phyloP scores from a whole-genome alignment of 2,329 filamentous ascomycete species.

The Scorias spongiosa region DNA sequence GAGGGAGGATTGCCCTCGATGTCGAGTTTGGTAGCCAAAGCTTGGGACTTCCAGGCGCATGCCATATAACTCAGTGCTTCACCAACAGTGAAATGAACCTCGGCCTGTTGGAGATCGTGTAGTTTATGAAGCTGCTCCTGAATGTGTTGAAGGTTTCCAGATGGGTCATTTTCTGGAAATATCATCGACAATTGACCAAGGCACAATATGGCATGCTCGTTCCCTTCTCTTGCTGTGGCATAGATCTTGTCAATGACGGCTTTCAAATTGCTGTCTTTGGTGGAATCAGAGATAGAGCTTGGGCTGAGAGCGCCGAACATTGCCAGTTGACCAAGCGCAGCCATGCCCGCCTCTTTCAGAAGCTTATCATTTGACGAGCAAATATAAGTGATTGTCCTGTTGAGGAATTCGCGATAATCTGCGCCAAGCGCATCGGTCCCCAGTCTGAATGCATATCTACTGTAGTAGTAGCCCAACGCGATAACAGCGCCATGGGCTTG shows the following conservation, averaged over 20 bases:
- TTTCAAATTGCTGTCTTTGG: slow-evolving; percentile 5
- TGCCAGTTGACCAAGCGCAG: slow-evolving; percentile 46
- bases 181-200: slow-evolving; percentile 63
- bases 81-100: slow-evolving; percentile 80
- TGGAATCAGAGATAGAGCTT: slow-evolving; percentile 15
- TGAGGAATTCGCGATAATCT: neutral
- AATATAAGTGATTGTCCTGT: slow-evolving; percentile 24
- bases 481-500: slow-evolving; percentile 46
- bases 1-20: slow-evolving; percentile 43
- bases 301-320: slow-evolving; percentile 39
- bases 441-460: slow-evolving; percentile 38
- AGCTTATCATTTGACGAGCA: slow-evolving; percentile 36
- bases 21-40: slow-evolving; percentile 59
- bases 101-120: slow-evolving; percentile 70
- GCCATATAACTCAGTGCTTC: slow-evolving; percentile 70
- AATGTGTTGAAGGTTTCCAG: slow-evolving; percentile 36
- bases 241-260: slow-evolving; percentile 47
- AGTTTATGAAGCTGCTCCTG: slow-evolving; percentile 56
- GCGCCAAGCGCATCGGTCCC: neutral
- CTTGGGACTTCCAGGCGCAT: slow-evolving; percentile 69
- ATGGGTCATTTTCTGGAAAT: slow-evolving; percentile 28
- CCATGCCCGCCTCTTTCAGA: slow-evolving; percentile 41
- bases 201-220: slow-evolving; percentile 66
- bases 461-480: slow-evolving; percentile 42
- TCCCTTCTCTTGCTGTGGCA: slow-evolving; percentile 59